Evolutionary conservation across 2,329 filamentous ascomycete species (phyloP).

Genomic region (Aspergillus sp.): DNA sequence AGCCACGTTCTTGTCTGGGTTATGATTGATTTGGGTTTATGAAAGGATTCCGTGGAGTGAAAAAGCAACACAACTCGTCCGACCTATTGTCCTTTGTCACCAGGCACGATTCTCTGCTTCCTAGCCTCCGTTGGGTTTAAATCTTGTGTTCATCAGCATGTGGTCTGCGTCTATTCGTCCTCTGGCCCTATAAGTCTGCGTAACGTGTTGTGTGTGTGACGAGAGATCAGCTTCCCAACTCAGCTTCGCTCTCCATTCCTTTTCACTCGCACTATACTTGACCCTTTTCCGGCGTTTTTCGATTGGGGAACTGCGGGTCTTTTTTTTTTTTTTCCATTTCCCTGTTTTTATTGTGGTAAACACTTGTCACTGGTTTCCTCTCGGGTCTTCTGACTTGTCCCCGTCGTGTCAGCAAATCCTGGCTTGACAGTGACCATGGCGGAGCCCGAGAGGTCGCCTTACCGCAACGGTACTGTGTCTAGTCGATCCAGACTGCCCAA

Average conservation of each 20-base stretch:
- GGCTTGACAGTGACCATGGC: constrained; percentile 26
- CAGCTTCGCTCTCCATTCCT: constrained; percentile 2
- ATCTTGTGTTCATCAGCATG: constrained; percentile 20
- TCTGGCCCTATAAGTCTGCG: constrained; percentile 22
- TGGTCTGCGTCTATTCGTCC: constrained; percentile 29
- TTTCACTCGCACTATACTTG: constrained; percentile 6
- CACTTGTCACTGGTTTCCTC: constrained; percentile 22
- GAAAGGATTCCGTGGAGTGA: constrained; percentile 2
- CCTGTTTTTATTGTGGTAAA: constrained; percentile 13
- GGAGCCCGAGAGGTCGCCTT: constrained; percentile 33
- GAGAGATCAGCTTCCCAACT: constrained; percentile 8
- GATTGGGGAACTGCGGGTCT: not conserved
- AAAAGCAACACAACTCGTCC: not conserved
- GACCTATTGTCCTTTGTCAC: too few species aligned
- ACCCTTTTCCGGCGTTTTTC: constrained; percentile 1
- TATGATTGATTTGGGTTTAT: constrained; percentile 6
- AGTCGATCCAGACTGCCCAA: constrained; percentile 22
- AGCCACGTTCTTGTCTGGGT: constrained; percentile 11
- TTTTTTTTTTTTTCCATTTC: constrained; percentile 4
- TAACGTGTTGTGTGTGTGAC: constrained; percentile 31
- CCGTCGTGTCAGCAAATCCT: constrained; percentile 21
- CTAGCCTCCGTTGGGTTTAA: too few species aligned
- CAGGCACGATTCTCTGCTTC: too few species aligned
- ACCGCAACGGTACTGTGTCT: constrained; percentile 22
- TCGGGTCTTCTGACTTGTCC: constrained; percentile 31